Percentiles rank a stretch among this genome's conserved stretches.
These are phyloP conservation scores for Pyrenophora seminiperda DNA, from an alignment of 2,329 filamentous ascomycete species.

Conservation along the genomic window DNA sequence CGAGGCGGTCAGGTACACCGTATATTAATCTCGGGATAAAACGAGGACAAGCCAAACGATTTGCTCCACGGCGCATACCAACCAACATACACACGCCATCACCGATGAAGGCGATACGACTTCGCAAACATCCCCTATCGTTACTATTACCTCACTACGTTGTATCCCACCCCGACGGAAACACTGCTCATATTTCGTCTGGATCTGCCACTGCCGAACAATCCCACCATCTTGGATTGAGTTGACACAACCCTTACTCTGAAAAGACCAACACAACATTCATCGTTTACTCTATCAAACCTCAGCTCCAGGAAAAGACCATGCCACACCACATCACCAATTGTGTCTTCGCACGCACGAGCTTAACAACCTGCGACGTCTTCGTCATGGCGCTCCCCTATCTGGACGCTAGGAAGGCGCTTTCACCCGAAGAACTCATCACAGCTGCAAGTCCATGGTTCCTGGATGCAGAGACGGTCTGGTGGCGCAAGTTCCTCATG, in stretches of 20 bases:
- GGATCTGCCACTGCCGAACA: no score
- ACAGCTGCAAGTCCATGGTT: constrained; percentile 42
- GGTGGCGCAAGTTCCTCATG: constrained; percentile 38
- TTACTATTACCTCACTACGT: not conserved
- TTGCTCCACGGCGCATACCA: not conserved
- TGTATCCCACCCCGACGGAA: no score
- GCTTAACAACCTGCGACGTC: constrained; percentile 42
- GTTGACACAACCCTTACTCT: not conserved
- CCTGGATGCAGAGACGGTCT: constrained; percentile 41
- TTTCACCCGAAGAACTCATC: constrained; percentile 39
- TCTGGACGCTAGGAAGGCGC: constrained; percentile 23
- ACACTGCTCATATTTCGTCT: no score
- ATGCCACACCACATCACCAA: constrained; percentile 40
- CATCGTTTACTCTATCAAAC: not conserved
- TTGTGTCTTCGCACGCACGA: constrained; percentile 39
- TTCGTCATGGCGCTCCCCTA: constrained; percentile 40
- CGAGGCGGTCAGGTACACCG: constrained; percentile 29
- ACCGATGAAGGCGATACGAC: not conserved
- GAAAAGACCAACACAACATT: not conserved
- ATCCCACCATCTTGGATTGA: no score
- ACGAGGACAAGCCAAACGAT: not conserved
- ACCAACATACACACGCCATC: not conserved
- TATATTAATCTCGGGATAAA: constrained; percentile 1
- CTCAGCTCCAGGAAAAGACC: not conserved
- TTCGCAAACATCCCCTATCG: not conserved